Base-by-base conservation (phyloP, 371 early-diverging fungal species). In the Conidiobolus incongruus region DNA sequence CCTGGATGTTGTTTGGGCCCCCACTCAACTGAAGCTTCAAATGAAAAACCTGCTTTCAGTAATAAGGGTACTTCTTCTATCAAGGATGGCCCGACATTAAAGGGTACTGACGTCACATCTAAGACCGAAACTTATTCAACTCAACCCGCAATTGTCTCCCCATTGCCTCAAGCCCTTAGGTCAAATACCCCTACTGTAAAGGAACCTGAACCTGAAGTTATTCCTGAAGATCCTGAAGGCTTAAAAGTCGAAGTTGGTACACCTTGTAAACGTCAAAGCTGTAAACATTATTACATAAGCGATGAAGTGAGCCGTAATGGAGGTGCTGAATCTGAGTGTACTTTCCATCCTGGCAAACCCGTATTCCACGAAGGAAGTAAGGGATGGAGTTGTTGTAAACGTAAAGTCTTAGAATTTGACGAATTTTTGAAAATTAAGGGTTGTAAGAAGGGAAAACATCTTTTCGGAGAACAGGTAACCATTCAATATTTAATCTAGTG, bases 401-500 rank as follows among this genome's bases (percentile, higher is more conserved):
- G 81, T 28, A 69, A 81, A 48, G 94, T 90, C 2, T 70, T 92
- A 13, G 96, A 93, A 59, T 95, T 93, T 68, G 96, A 95, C 31
- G 93, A 92, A 54, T 93, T 95, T 47, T 60, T 93, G 49, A 89
- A 80, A 54, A 84, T 95, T 55, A 62, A 65, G 44, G 96, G 96
- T 17, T 95, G 96, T 62, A 67, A 58, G 42, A 68, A 56, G 13
- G 80, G 79, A 34, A 72, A 70, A 50, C 96, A 95, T 59, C 54
- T 88, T 50, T 95, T 91, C 65, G 63, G 52, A 10, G 49, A 52
- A 20, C 61, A 47, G 5, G 32, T 51, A 34, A n/a, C n/a, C n/a
- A 59, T 52, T 42, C 6, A 21, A 31, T n/a, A 28, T 31, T 11
- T 28, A 17, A 4, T 28, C 12, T 28, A 7, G 8, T 45, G 11